Evolutionary conservation across 306 rosid genomes (phyloP).

Genomic region (Castanea crenata): DNA sequence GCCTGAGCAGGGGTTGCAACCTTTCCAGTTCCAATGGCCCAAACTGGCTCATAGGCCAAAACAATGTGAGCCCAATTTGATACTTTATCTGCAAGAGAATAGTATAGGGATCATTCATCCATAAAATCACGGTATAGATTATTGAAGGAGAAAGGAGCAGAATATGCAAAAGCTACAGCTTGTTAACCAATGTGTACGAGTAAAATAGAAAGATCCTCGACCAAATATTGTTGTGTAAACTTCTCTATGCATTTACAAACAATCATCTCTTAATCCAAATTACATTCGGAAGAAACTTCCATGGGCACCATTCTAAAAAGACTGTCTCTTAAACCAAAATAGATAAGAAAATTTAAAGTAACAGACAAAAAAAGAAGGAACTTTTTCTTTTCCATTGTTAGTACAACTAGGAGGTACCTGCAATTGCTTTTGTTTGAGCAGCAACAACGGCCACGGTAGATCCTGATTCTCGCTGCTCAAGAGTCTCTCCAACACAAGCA

Average conservation of each 20-base stretch:
- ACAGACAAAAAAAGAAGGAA: neutral
- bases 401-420: conserved; percentile 41
- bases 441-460: conserved; percentile 58
- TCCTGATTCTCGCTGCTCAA: conserved; percentile 80
- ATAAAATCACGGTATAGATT: neutral
- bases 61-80: conserved; percentile 35
- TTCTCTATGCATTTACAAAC: neutral
- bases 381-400: neutral
- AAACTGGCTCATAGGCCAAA: conserved; percentile 45
- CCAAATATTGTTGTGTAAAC: neutral
- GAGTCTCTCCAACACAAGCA: conserved; percentile 92
- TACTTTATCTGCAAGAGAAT: conserved; percentile 36
- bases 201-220: neutral
- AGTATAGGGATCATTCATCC: neutral
- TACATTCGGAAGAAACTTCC: neutral
- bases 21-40: conserved; percentile 64
- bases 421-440: conserved; percentile 88
- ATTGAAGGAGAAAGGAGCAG: neutral
- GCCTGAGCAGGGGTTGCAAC: conserved; percentile 78
- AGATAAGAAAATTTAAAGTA: neutral
- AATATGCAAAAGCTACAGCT: neutral
- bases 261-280: neutral
- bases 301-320: neutral
- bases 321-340: neutral
- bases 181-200: neutral